Percentiles rank a stretch among this genome's conserved stretches.
Conservation (phyloP, 176 grass and related monocot species). For the Dactylis glomerata region DNA sequence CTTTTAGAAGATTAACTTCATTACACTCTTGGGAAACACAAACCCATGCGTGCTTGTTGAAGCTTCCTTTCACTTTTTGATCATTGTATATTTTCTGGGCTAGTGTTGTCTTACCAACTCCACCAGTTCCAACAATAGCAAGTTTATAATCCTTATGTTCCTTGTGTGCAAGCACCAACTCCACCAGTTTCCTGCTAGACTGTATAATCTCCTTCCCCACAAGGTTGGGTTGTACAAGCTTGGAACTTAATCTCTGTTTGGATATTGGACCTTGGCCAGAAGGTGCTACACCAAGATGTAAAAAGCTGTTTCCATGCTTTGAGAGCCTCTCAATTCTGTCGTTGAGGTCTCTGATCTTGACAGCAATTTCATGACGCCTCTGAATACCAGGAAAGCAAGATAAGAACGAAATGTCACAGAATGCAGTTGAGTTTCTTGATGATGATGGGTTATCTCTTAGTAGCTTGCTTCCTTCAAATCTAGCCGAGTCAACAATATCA, state of each 20-base stretch:
- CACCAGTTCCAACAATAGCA: slow-evolving; percentile 29
- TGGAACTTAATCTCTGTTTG: neutral
- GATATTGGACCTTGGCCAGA: too few relatives aligned
- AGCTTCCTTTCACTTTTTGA: neutral
- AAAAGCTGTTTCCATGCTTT: neutral
- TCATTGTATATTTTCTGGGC: slow-evolving; percentile 42
- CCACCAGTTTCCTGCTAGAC: neutral
- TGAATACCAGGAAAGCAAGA: neutral
- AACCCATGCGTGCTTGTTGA: slow-evolving; percentile 17
- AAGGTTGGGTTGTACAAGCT: slow-evolving; percentile 16
- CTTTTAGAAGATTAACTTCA: neutral
- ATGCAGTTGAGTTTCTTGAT: neutral
- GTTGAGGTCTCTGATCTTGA: neutral
- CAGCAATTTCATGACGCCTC: neutral
- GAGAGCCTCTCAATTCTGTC: neutral
- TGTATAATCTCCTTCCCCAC: slow-evolving; percentile 8
- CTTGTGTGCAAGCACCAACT: neutral
- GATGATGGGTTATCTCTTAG: neutral
- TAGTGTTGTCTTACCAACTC: slow-evolving; percentile 48
- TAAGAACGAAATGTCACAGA: neutral
- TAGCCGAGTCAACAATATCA: slow-evolving; percentile 37
- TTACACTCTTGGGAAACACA: slow-evolving; percentile 22
- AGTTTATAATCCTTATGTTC: neutral
- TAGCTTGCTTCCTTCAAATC: slow-evolving; percentile 15
- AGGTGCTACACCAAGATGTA: too few relatives aligned